phyloP scores from a whole-genome alignment of 495 filamentous ascomycete genomes.

The Xylaria intraflava region DNA sequence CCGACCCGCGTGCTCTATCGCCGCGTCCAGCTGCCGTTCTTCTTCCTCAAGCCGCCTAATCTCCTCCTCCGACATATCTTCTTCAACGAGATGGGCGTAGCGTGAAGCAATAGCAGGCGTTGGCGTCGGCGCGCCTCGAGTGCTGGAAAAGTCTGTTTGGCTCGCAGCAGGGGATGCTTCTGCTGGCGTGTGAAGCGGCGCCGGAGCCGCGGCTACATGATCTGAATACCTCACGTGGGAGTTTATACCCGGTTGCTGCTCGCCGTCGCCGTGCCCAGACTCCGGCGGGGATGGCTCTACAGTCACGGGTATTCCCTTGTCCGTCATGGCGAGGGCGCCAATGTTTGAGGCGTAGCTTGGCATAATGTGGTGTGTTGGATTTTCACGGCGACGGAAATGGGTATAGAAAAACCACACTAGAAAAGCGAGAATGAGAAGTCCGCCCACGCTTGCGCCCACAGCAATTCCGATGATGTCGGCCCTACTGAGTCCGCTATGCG shows the following conservation, averaged over 20 bases:
- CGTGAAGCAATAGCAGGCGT: slow-evolving; percentile 15
- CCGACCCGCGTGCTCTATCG: slow-evolving; percentile 37
- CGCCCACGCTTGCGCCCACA: slow-evolving; percentile 30
- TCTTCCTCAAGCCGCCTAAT: slow-evolving; percentile 43
- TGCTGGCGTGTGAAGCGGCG: slow-evolving; percentile 3
- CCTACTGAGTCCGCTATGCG: slow-evolving; percentile 11
- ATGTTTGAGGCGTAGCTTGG: slow-evolving; percentile 17
- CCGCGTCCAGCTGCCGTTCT: slow-evolving; percentile 41
- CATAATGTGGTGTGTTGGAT: slow-evolving; percentile 9
- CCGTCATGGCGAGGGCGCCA: slow-evolving; percentile 24
- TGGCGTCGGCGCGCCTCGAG: slow-evolving; percentile 7
- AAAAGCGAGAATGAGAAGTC: slow-evolving; percentile 26
- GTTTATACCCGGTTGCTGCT: not conserved
- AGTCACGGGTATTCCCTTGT: slow-evolving; percentile 33
- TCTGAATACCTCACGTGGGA: slow-evolving; percentile 36
- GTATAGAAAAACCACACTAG: slow-evolving; percentile 31
- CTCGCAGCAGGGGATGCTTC: not conserved
- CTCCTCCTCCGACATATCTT: slow-evolving; percentile 46
- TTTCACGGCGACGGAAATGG: slow-evolving; percentile 24
- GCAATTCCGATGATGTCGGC: slow-evolving; percentile 40
- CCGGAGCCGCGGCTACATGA: slow-evolving; percentile 9
- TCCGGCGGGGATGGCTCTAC: slow-evolving; percentile 31
- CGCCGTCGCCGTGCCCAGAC: slow-evolving; percentile 21
- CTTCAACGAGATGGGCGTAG: slow-evolving; percentile 43
- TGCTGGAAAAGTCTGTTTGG: slow-evolving; percentile 5